These are phyloP conservation scores for Wickerhamomyces kurtzmanii DNA, from an alignment of 805 yeast genomes.

Conservation along the genomic window DNA sequence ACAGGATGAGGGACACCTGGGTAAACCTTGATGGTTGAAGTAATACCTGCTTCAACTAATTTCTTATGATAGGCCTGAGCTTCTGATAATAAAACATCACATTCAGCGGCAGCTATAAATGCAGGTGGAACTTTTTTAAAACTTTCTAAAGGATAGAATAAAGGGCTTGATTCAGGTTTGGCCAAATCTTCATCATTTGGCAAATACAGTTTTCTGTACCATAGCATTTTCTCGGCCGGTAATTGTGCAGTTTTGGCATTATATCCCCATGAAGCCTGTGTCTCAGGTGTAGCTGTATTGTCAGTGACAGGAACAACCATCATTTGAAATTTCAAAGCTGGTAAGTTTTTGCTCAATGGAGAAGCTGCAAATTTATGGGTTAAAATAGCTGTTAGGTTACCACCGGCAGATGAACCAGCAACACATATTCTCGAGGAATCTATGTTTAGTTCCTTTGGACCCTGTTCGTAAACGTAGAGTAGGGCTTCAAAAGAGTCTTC, in stretches of 20 bases:
- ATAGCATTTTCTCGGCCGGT: constrained; percentile 33
- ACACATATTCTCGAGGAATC: constrained; percentile 24
- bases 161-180: constrained; percentile 29
- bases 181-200: constrained; percentile 20
- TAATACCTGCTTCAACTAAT: constrained; percentile 25
- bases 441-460: constrained; percentile 14
- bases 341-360: constrained; percentile 13
- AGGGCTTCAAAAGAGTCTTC: constrained; percentile 32
- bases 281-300: constrained; percentile 26
- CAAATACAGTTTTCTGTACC: constrained; percentile 31
- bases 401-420: constrained; percentile 40
- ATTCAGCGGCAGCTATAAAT: constrained; percentile 29
- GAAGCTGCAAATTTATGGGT: constrained; percentile 20
- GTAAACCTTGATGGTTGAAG: constrained; percentile 23
- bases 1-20: constrained; percentile 38
- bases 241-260: constrained; percentile 30
- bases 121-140: constrained; percentile 30
- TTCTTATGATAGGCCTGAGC: constrained; percentile 32
- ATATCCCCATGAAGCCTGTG: constrained; percentile 27
- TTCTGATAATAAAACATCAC: constrained; percentile 34
- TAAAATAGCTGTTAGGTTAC: constrained; percentile 20
- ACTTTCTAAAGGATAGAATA: constrained; percentile 28
- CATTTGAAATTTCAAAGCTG: constrained; percentile 27
- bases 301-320: constrained; percentile 35
- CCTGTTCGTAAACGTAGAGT: constrained; percentile 18